A percentile compares a stretch with the other conserved stretches of the same genome.
These are phyloP conservation scores for Lentinula raphanica DNA, from an alignment of 768 basidiomycete species.

Conservation along the genomic window DNA sequence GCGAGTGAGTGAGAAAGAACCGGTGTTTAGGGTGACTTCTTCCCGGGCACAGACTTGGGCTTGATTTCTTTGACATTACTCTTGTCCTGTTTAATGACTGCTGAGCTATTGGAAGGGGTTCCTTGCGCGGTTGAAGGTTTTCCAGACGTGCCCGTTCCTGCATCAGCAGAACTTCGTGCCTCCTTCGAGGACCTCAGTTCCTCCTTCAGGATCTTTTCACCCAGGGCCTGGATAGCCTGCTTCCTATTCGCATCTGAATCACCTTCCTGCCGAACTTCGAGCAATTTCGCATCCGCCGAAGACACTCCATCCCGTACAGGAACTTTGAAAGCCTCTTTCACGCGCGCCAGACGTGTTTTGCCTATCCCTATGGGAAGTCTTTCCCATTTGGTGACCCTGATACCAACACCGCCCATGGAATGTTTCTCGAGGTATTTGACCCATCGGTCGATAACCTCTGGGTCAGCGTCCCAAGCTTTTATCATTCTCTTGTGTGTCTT, in stretches of 20 bases:
- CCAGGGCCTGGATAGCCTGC: slow-evolving; percentile 1
- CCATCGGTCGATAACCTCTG: slow-evolving; percentile 75
- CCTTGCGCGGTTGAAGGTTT: background rate
- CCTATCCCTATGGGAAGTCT: slow-evolving; percentile 50
- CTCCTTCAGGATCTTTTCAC: slow-evolving; percentile 2
- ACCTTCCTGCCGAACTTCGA: slow-evolving; percentile 32
- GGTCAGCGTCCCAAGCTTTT: slow-evolving; percentile 87
- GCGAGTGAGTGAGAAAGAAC: background rate
- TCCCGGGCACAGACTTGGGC: background rate
- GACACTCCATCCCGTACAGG: slow-evolving; percentile 25
- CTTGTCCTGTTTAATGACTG: background rate
- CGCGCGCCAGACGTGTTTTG: slow-evolving; percentile 16
- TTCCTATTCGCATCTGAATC: slow-evolving; percentile 7
- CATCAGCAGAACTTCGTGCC: background rate
- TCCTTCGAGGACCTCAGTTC: background rate
- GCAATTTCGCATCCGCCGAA: slow-evolving; percentile 24
- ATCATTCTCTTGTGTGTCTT: slow-evolving; percentile 78
- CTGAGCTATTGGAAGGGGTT: background rate
- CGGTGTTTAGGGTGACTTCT: background rate
- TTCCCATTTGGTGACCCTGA: slow-evolving; percentile 78
- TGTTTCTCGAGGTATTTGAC: slow-evolving; percentile 72
- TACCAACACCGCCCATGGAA: slow-evolving; percentile 80
- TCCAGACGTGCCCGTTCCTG: background rate
- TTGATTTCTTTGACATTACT: background rate
- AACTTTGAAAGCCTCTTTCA: slow-evolving; percentile 9